These are phyloP conservation scores for Debaryomyces subglobosus DNA, from an alignment of 1,139 yeast genomes.

Conservation along the genomic window DNA sequence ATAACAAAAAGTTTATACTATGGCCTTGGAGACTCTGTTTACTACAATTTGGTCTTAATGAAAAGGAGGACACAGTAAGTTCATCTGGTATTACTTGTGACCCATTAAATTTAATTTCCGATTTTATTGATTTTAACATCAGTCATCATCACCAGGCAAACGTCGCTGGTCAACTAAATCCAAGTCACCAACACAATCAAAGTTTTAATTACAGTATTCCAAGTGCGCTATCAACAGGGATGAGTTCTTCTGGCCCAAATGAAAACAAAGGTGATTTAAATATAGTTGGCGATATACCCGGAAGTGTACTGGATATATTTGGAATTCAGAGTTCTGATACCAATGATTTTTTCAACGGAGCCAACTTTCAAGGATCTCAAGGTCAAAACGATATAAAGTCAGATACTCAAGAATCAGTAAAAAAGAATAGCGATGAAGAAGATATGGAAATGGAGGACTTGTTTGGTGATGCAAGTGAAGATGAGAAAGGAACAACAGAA, in stretches of 20 bases:
- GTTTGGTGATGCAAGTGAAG: conserved; percentile 44
- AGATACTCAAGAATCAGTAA: background rate
- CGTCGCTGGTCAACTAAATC: conserved; percentile 10
- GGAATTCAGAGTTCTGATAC: conserved; percentile 25
- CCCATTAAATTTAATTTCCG: conserved; percentile 39
- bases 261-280: conserved; percentile 15
- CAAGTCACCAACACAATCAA: conserved; percentile 14
- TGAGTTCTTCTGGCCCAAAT: conserved; percentile 28
- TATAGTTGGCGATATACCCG: conserved; percentile 17
- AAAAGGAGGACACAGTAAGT: conserved; percentile 27
- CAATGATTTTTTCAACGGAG: conserved; percentile 23
- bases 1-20: conserved; percentile 58
- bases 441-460: conserved; percentile 44
- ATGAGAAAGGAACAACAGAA: conserved; percentile 20
- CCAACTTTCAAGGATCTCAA: conserved; percentile 6
- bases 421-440: conserved; percentile 17
- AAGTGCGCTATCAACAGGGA: conserved; percentile 31
- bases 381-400: conserved; percentile 13
- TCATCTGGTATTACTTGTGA: conserved; percentile 19
- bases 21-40: conserved; percentile 76
- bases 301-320: conserved; percentile 27
- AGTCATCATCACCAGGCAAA: conserved; percentile 20
- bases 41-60: conserved; percentile 49
- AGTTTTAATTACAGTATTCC: conserved; percentile 28
- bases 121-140: conserved; percentile 40